These are phyloP conservation scores for Penicillium sp. DNA, from an alignment of 2,329 filamentous ascomycete genomes.

Conservation along the genomic window DNA sequence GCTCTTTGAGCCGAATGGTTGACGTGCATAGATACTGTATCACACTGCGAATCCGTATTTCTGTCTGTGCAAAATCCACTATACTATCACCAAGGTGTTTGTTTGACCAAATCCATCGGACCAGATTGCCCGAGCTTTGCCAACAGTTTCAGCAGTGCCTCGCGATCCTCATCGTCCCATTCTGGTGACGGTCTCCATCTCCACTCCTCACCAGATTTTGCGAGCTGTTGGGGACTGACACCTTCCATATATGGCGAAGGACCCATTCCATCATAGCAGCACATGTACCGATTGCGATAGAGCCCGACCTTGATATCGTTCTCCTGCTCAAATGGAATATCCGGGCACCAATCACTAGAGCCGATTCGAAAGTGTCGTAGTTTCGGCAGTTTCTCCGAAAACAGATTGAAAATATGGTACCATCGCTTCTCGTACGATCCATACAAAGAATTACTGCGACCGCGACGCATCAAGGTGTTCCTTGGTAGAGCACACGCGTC, in stretches of 20 bases:
- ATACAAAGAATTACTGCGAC: conserved; percentile 4
- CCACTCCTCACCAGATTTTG: not conserved
- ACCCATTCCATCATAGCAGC: conserved; percentile 26
- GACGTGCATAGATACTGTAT: too few relatives aligned
- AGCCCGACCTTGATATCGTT: conserved; percentile 20
- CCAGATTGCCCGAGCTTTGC: conserved; percentile 22
- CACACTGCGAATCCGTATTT: conserved; percentile 1
- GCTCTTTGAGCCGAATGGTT: too few relatives aligned
- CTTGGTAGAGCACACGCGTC: conserved; percentile 4
- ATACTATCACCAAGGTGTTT: conserved; percentile 1
- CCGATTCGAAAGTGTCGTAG: conserved; percentile 27
- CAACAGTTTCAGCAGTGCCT: conserved; percentile 20
- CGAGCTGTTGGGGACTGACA: not conserved
- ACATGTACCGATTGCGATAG: conserved; percentile 22
- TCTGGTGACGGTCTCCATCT: conserved; percentile 7
- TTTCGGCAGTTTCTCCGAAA: conserved; percentile 21
- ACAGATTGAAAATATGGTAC: conserved; percentile 28
- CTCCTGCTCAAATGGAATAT: conserved; percentile 28
- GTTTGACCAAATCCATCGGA: conserved; percentile 18
- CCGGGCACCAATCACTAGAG: conserved; percentile 2
- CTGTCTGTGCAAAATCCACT: conserved; percentile 9
- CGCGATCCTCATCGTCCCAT: conserved; percentile 22
- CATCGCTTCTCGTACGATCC: conserved; percentile 24
- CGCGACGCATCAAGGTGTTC: conserved; percentile 3
- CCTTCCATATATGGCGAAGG: conserved; percentile 24